Conservation (phyloP, 306 rosid species). For the Lotus japonicus region DNA sequence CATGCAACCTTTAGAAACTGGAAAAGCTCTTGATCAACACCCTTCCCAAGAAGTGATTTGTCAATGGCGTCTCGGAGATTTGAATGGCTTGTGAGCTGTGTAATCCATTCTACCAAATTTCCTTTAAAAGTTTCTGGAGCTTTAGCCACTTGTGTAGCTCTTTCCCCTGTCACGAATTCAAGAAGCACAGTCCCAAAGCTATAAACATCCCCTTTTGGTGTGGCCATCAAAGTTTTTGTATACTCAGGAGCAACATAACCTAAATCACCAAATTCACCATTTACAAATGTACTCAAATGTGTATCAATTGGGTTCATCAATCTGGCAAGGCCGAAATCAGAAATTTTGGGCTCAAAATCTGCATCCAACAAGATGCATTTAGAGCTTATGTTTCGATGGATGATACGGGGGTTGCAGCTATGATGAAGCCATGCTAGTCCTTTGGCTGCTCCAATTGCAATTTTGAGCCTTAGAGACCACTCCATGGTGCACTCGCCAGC, state of each 20-base stretch:
- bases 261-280: slow-evolving; percentile 91
- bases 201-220: slow-evolving; percentile 85
- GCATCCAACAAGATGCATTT: slow-evolving; percentile 76
- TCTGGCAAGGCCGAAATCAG: slow-evolving; percentile 96
- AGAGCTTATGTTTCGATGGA: slow-evolving; percentile 93
- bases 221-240: slow-evolving; percentile 74
- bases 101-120: slow-evolving; percentile 75
- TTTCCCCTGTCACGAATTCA: slow-evolving; percentile 87
- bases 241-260: slow-evolving; percentile 98
- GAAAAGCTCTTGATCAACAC: slow-evolving; percentile 57
- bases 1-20: slow-evolving; percentile 82
- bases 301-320: slow-evolving; percentile 92
- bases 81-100: slow-evolving; percentile 38
- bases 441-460: slow-evolving; percentile 87
- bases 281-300: slow-evolving; percentile 93
- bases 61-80: slow-evolving; percentile 57
- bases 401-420: slow-evolving; percentile 84
- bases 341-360: slow-evolving; percentile 75
- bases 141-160: slow-evolving; percentile 55
- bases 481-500: slow-evolving; percentile 43
- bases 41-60: slow-evolving; percentile 55
- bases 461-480: slow-evolving; percentile 74
- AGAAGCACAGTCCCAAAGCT: slow-evolving; percentile 90
- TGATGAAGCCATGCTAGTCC: slow-evolving; percentile 97
- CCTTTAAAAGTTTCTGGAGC: slow-evolving; percentile 84